Evolutionary conservation across 495 filamentous ascomycete genomes (phyloP).

Genomic region (Tuber melanosporum): DNA sequence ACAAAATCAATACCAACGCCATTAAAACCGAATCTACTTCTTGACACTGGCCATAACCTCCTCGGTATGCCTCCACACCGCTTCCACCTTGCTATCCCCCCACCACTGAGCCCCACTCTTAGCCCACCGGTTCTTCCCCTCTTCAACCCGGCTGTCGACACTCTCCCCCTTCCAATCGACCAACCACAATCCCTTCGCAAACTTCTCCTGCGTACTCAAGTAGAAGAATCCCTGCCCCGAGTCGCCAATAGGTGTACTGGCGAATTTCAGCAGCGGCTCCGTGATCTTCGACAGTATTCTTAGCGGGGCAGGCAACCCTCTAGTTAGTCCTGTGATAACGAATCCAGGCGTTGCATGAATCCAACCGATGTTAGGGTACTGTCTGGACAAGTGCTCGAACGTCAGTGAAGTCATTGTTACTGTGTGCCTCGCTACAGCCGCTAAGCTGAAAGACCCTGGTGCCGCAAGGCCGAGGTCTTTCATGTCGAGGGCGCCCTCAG

Average conservation of each 20-base stretch:
- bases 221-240: constrained; percentile 30
- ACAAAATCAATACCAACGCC: not conserved
- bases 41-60: constrained; percentile 15
- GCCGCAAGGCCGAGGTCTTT: constrained; percentile 43
- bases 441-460: constrained; percentile 13
- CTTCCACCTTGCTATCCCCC: constrained; percentile 24
- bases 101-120: constrained; percentile 15
- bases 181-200: constrained; percentile 20
- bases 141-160: constrained; percentile 15
- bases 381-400: constrained; percentile 31
- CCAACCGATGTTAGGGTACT: constrained; percentile 27
- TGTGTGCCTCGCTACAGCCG: constrained; percentile 17
- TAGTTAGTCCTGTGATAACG: constrained; percentile 20
- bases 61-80: constrained; percentile 28
- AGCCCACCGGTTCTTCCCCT: not conserved
- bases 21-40: not conserved
- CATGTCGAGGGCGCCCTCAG: constrained; percentile 51
- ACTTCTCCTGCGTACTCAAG: constrained; percentile 32
- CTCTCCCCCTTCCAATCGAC: constrained; percentile 35
- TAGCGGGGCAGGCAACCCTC: constrained; percentile 24
- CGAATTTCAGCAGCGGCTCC: constrained; percentile 6
- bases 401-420: constrained; percentile 33
- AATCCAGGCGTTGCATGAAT: constrained; percentile 29
- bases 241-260: constrained; percentile 24
- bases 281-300: not conserved